Percentiles rank a stretch among this genome's conserved stretches.
Evolutionary conservation across 2,329 filamentous ascomycete genomes (phyloP).

Genomic region (Diplodia sapinea): DNA sequence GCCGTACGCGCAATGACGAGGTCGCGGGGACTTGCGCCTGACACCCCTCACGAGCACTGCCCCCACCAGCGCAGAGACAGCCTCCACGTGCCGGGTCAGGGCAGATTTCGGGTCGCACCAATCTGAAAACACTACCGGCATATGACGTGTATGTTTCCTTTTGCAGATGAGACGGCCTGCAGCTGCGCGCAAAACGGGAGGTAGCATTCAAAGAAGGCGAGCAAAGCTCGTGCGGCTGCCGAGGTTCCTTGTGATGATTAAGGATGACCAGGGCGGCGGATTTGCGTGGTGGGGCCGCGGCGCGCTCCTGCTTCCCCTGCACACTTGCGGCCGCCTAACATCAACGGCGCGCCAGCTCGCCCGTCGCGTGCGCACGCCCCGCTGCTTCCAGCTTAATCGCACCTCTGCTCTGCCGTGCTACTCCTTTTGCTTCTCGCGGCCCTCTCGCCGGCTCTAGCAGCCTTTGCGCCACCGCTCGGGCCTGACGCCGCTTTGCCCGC

Average conservation of each 20-base stretch:
- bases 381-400: neutral
- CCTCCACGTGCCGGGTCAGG: neutral
- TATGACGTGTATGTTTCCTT: slow-evolving; percentile 15
- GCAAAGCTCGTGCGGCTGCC: neutral
- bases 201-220: neutral
- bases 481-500: neutral
- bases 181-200: neutral
- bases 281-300: slow-evolving; percentile 6
- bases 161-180: neutral
- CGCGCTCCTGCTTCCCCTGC: neutral
- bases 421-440: neutral
- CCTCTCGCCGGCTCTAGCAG: neutral
- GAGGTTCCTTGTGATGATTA: slow-evolving; percentile 10
- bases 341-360: neutral
- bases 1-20: neutral
- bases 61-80: neutral
- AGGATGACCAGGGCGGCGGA: slow-evolving; percentile 3
- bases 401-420: neutral
- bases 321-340: neutral
- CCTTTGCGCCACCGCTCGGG: neutral
- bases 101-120: slow-evolving; percentile 9
- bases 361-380: neutral
- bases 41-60: neutral
- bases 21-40: slow-evolving; percentile 12
- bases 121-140: neutral